phyloP scores from a whole-genome alignment of 2,329 filamentous ascomycete species.

The Diaporthe destruens region DNA sequence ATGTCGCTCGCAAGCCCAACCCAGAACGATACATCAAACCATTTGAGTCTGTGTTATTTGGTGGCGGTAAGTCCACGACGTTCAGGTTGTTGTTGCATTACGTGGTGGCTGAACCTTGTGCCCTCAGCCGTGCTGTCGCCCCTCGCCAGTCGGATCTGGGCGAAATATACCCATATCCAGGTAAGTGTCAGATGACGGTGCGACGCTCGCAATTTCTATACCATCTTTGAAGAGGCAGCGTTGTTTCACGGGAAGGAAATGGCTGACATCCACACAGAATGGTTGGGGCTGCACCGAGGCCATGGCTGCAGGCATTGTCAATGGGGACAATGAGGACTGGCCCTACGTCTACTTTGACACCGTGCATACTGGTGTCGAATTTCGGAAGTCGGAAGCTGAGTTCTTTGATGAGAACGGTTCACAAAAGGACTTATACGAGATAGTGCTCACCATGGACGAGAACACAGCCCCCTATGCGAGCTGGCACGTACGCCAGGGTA shows the following conservation, averaged over 20 bases:
- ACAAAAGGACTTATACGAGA: constrained; percentile 41
- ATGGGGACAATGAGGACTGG: constrained; percentile 40
- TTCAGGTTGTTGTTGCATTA: background rate
- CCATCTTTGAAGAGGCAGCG: background rate
- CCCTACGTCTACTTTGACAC: constrained; percentile 43
- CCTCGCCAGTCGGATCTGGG: constrained; percentile 33
- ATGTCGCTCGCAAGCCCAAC: constrained; percentile 41
- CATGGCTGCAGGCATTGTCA: constrained; percentile 35
- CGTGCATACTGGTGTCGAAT: constrained; percentile 41
- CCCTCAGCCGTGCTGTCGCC: constrained; percentile 35
- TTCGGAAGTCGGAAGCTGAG: constrained; percentile 39
- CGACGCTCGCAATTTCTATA: background rate
- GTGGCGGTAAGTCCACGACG: constrained; percentile 32
- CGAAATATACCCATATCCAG: constrained; percentile 34
- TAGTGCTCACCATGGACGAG: constrained; percentile 41
- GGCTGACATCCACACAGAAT: constrained; percentile 28
- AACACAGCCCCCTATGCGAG: constrained; percentile 39
- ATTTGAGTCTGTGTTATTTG: constrained; percentile 24
- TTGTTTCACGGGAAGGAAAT: background rate
- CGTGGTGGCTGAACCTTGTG: background rate
- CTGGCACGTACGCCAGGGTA: constrained; percentile 36
- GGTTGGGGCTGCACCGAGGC: constrained; percentile 43
- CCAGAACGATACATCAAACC: constrained; percentile 36
- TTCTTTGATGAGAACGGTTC: constrained; percentile 32
- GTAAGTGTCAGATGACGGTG: constrained; percentile 4